These are phyloP conservation scores for Trichoderma sp. DNA, from an alignment of 2,329 filamentous ascomycete genomes.

Conservation along the genomic window DNA sequence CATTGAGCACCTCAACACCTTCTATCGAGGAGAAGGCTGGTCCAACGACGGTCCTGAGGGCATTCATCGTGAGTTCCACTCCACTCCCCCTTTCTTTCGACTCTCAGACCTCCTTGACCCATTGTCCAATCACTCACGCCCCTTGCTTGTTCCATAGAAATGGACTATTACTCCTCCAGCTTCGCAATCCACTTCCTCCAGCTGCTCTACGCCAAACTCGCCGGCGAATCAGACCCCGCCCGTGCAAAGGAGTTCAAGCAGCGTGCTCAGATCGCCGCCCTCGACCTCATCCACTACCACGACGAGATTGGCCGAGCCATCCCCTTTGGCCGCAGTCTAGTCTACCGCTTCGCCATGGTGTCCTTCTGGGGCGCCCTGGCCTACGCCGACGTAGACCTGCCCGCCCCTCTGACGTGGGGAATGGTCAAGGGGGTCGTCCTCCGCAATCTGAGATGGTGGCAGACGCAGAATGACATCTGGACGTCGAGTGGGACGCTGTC, in stretches of 20 bases:
- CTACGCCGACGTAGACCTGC: constrained; percentile 73
- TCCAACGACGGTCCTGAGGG: constrained; percentile 78
- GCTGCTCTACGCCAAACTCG: constrained; percentile 73
- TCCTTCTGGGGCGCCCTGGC: constrained; percentile 79
- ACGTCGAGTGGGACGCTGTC: constrained; percentile 73
- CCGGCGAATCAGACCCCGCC: constrained; percentile 65
- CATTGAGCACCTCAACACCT: constrained; percentile 76
- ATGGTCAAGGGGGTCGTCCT: constrained; percentile 76
- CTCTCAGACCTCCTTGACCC: neutral
- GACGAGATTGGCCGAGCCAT: constrained; percentile 71
- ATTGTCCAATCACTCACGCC: neutral
- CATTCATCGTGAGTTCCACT: constrained; percentile 60
- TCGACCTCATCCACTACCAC: constrained; percentile 76
- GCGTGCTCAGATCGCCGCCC: constrained; percentile 65
- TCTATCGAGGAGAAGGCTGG: constrained; percentile 81
- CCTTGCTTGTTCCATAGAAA: constrained; percentile 50
- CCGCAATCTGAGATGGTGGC: constrained; percentile 78
- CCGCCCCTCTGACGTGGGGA: constrained; percentile 73
- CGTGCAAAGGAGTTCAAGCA: constrained; percentile 70
- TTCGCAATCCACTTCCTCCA: constrained; percentile 83
- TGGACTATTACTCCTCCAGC: constrained; percentile 83
- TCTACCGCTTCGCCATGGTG: constrained; percentile 84
- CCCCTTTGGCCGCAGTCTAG: constrained; percentile 76
- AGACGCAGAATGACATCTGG: constrained; percentile 73
- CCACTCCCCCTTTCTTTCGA: neutral